These are phyloP conservation scores for Hordeum vulgare DNA, from an alignment of 176 grass and related monocot genomes.

Conservation along the genomic window MorexV3_pseudomolecules_assembly NC_058519.1:474655609-474656108, in stretches of 20 bases:
- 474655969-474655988: slow-evolving; percentile 73
- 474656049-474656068: not conserved
- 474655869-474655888: not conserved
- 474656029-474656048: not conserved
- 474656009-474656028: slow-evolving; percentile 54
- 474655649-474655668: not conserved
- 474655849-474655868: not conserved
- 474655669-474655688: not conserved
- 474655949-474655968: slow-evolving; percentile 72
- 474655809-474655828: not conserved
- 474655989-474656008: slow-evolving; percentile 53
- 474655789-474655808: not conserved
- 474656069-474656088: not conserved
- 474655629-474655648: slow-evolving; percentile 5
- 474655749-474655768: not conserved
- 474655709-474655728: not conserved
- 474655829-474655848: not conserved
- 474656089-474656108: not conserved
- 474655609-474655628: not conserved
- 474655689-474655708: not conserved
- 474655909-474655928: slow-evolving; percentile 22
- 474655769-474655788: not conserved
- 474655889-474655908: not conserved
- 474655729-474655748: not conserved
- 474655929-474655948: slow-evolving; percentile 44